Conservation (phyloP, 208 protist species). For the Leishmania arabica region DNA sequence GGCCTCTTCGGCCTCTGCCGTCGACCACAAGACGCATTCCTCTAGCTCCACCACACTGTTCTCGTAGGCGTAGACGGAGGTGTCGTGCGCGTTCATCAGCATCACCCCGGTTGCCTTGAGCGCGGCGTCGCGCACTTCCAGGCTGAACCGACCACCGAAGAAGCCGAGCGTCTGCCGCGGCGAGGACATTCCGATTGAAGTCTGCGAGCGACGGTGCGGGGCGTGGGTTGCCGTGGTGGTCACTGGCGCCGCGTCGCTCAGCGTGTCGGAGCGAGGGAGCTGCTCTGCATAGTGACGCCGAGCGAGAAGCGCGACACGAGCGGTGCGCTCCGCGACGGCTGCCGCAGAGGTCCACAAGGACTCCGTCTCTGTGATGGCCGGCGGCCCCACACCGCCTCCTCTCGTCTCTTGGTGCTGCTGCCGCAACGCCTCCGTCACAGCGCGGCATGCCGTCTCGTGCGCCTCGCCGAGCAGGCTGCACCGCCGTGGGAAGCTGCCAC, state of each 20-base stretch:
- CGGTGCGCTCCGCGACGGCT: slow-evolving; percentile 7
- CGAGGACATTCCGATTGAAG: not conserved
- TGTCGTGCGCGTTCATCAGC: slow-evolving; percentile 48
- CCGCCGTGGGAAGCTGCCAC: slow-evolving; percentile 37
- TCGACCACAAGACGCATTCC: slow-evolving; percentile 56
- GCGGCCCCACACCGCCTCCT: not conserved
- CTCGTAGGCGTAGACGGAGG: slow-evolving; percentile 70
- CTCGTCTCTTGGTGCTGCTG: not conserved
- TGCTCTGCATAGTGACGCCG: slow-evolving; percentile 7
- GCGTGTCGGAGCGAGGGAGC: slow-evolving; percentile 4
- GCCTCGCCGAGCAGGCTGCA: slow-evolving; percentile 31
- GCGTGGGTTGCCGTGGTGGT: not conserved
- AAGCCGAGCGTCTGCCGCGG: slow-evolving; percentile 31
- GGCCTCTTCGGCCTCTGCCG: slow-evolving; percentile 26
- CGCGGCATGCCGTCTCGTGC: slow-evolving; percentile 20
- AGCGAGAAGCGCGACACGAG: slow-evolving; percentile 8
- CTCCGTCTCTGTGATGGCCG: not conserved
- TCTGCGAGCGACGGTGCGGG: not conserved
- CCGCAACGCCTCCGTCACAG: slow-evolving; percentile 1
- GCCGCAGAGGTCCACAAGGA: slow-evolving; percentile 6
- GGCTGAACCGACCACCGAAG: slow-evolving; percentile 58
- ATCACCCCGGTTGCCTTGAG: slow-evolving; percentile 51
- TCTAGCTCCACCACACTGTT: slow-evolving; percentile 45
- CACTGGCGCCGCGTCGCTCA: slow-evolving; percentile 2
- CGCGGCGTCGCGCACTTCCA: slow-evolving; percentile 61